Conservation (phyloP, 2,329 filamentous ascomycete genomes). For the Sporothrix euskadiensis region DNA sequence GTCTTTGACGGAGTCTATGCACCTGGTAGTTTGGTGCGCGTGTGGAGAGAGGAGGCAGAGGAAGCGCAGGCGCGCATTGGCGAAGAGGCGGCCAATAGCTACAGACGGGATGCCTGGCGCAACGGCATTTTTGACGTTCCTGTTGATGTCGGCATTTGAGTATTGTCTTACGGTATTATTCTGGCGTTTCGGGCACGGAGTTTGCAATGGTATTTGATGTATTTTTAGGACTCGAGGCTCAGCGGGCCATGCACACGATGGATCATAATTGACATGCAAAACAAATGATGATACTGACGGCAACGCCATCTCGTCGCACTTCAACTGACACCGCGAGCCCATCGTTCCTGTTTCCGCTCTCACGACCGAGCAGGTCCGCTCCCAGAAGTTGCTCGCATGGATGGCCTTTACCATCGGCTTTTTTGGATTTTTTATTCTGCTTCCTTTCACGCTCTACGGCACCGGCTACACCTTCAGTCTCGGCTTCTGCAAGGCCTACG, state of each 20-base stretch:
- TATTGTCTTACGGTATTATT: too few species aligned
- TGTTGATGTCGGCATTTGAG: conserved; percentile 27
- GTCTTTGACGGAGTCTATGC: conserved; percentile 84
- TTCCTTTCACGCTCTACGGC: neutral
- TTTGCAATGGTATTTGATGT: neutral
- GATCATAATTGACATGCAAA: neutral
- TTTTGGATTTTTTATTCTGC: conserved; percentile 1
- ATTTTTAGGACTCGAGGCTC: too few species aligned
- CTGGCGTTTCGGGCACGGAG: neutral
- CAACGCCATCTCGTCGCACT: neutral
- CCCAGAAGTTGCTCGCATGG: neutral
- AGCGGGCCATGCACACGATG: neutral
- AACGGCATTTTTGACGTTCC: conserved; percentile 74
- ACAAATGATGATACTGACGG: neutral
- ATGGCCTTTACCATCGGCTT: neutral
- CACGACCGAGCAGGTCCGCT: neutral
- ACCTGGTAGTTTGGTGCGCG: conserved; percentile 81
- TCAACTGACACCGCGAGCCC: neutral
- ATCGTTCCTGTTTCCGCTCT: neutral
- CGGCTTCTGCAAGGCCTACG: conserved; percentile 3
- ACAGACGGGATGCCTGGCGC: conserved; percentile 66
- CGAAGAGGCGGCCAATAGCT: conserved; percentile 40
- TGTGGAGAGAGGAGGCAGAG: conserved; percentile 82
- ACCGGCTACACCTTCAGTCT: conserved; percentile 5
- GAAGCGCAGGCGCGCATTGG: conserved; percentile 72